Evolutionary conservation across 257 asterid genomes (phyloP).

Genomic region (Capsicum baccatum): DNA sequence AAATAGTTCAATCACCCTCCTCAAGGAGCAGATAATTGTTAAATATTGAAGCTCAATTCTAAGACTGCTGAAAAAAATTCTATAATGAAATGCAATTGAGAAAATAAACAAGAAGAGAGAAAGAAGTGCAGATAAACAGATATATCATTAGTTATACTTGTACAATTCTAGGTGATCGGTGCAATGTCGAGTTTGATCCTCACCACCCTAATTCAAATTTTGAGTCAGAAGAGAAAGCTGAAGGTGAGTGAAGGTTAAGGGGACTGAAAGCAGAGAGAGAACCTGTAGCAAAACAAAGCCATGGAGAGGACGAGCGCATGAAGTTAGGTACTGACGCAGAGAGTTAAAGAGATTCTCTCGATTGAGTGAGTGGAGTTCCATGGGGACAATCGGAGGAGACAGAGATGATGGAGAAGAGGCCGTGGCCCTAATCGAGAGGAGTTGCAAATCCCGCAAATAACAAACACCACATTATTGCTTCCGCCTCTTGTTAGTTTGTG

Average conservation of each 20-base stretch:
- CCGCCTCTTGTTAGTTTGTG: not conserved
- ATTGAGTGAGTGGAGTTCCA: slow-evolving; percentile 64
- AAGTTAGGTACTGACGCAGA: slow-evolving; percentile 63
- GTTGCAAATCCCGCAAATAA: not conserved
- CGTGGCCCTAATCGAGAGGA: not conserved
- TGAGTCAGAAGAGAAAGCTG: slow-evolving; percentile 7
- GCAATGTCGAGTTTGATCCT: slow-evolving; percentile 83
- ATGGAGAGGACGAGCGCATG: slow-evolving; percentile 56
- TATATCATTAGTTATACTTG: slow-evolving; percentile 53
- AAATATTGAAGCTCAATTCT: not conserved
- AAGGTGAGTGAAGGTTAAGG: not conserved
- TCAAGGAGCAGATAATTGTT: not conserved
- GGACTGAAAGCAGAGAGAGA: not conserved
- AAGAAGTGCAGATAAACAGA: not conserved
- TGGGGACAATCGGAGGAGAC: slow-evolving; percentile 73
- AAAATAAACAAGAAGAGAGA: not conserved
- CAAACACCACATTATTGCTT: not conserved
- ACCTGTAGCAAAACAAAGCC: slow-evolving; percentile 83
- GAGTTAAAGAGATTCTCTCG: slow-evolving; percentile 70
- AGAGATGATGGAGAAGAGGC: slow-evolving; percentile 28
- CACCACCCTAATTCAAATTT: slow-evolving; percentile 63
- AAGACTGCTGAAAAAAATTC: not conserved
- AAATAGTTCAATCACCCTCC: slow-evolving; percentile 30
- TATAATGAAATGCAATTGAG: not conserved
- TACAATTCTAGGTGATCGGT: slow-evolving; percentile 86